Percentiles rank a stretch among this genome's conserved stretches.
phyloP scores from a whole-genome alignment of 2,329 filamentous ascomycete species.

The Boeremia lycopersici region DNA sequence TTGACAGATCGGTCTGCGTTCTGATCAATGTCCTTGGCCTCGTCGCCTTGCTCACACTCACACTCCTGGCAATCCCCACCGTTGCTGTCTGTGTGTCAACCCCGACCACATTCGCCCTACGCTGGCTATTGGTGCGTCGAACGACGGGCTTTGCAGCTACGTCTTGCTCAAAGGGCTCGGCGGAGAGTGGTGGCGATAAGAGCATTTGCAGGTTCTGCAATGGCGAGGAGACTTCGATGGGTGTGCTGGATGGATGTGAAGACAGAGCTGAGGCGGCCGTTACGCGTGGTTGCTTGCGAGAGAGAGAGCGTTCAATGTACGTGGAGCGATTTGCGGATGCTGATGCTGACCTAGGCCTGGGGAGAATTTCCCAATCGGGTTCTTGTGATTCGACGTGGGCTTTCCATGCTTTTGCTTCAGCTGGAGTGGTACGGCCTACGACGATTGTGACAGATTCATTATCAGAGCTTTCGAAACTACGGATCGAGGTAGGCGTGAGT shows the following conservation, averaged over 20 bases:
- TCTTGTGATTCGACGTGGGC: conserved; percentile 33
- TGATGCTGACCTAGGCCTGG: conserved; percentile 21
- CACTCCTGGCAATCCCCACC: conserved; percentile 41
- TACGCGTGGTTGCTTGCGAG: conserved; percentile 28
- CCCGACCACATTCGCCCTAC: conserved; percentile 8
- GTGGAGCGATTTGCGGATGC: background rate
- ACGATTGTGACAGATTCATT: conserved; percentile 37
- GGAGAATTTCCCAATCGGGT: conserved; percentile 40
- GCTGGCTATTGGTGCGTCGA: conserved; percentile 14
- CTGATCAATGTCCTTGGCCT: conserved; percentile 29
- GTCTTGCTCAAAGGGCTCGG: conserved; percentile 5
- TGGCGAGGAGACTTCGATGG: conserved; percentile 30
- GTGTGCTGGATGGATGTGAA: conserved; percentile 34
- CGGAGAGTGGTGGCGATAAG: conserved; percentile 26
- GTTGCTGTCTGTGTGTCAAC: conserved; percentile 25
- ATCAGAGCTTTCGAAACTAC: conserved; percentile 38
- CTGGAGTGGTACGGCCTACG: conserved; percentile 24
- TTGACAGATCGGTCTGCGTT: conserved; percentile 11
- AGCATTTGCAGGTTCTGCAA: conserved; percentile 27
- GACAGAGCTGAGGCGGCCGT: conserved; percentile 37
- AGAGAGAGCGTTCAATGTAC: conserved; percentile 6
- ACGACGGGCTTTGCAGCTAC: conserved; percentile 21
- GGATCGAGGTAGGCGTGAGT: conserved; percentile 34
- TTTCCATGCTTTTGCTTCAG: conserved; percentile 23
- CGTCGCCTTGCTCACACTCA: conserved; percentile 40